Evolutionary conservation across 345 rosid species (phyloP).

Genomic region (Aurinia saxatilis): DNA sequence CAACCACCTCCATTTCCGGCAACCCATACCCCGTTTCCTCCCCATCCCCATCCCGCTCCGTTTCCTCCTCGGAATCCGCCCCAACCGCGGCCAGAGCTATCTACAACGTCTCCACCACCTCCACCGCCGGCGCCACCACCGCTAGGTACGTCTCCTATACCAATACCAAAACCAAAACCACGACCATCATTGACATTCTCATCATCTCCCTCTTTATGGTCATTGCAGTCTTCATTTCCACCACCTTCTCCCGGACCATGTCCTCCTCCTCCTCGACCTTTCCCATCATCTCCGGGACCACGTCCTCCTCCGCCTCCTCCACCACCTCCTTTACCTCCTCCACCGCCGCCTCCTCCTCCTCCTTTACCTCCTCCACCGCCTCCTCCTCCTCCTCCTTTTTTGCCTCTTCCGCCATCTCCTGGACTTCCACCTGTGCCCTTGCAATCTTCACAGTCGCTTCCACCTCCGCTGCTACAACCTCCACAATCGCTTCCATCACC

Average conservation of each 20-base stretch:
- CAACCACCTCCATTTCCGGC: slow-evolving; percentile 16
- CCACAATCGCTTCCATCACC: slow-evolving; percentile 14
- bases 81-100: slow-evolving; percentile 10
- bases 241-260: background rate
- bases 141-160: slow-evolving; percentile 21
- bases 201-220: slow-evolving; percentile 15
- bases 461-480: background rate
- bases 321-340: background rate
- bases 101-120: background rate
- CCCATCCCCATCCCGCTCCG: slow-evolving; percentile 22
- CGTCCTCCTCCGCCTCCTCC: background rate
- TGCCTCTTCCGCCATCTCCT: slow-evolving; percentile 4
- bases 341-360: background rate
- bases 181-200: background rate
- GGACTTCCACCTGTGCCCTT: slow-evolving; percentile 9
- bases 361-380: background rate
- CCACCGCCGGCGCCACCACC: slow-evolving; percentile 4
- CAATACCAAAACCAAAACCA: slow-evolving; percentile 12
- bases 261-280: background rate
- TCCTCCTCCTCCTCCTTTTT: background rate
- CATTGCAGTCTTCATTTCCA: slow-evolving; percentile 22
- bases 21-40: slow-evolving; percentile 7
- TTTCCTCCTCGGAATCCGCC: slow-evolving; percentile 8
- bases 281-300: background rate
- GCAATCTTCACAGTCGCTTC: slow-evolving; percentile 4